phyloP scores from a whole-genome alignment of 305 asterid species.

The Petunia hybrid region DNA sequence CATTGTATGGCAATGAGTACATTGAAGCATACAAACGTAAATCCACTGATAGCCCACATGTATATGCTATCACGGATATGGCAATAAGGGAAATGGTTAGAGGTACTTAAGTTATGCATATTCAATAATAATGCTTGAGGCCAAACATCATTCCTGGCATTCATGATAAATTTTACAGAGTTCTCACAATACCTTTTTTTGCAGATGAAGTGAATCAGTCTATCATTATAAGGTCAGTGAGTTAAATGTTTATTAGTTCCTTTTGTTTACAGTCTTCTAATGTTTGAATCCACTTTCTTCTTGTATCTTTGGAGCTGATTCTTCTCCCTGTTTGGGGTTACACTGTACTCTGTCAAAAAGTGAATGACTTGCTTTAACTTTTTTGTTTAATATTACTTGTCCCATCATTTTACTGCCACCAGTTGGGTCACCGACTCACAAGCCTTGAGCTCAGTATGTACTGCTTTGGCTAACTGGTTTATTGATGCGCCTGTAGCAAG shows the following conservation, averaged over 20 bases:
- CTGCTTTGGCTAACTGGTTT: slow-evolving; percentile 9
- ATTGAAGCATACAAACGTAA: slow-evolving; percentile 86
- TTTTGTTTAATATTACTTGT: background rate
- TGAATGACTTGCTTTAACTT: background rate
- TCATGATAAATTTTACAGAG: slow-evolving; percentile 19
- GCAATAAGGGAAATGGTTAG: slow-evolving; percentile 98
- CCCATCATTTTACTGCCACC: slow-evolving; percentile 16
- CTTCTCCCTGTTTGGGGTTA: background rate
- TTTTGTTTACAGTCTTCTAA: slow-evolving; percentile 27
- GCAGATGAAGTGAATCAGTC: slow-evolving; percentile 99
- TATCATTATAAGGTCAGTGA: slow-evolving; percentile 82
- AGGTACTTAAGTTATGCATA: slow-evolving; percentile 55
- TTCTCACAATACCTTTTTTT: slow-evolving; percentile 28
- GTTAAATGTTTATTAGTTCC: slow-evolving; percentile 36
- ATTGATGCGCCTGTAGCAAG: slow-evolving; percentile 9
- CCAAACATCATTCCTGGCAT: slow-evolving; percentile 15
- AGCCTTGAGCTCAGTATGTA: background rate
- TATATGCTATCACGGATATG: slow-evolving; percentile 94
- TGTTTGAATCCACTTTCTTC: background rate
- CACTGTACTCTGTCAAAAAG: background rate
- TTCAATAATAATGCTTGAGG: slow-evolving; percentile 27
- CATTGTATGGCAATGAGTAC: slow-evolving; percentile 75
- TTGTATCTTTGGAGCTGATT: slow-evolving; percentile 14
- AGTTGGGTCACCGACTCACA: background rate
- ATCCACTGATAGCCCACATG: slow-evolving; percentile 82